Percentiles rank a stretch among this genome's conserved stretches.
These are phyloP conservation scores for Amanita jacksonii DNA, from an alignment of 768 basidiomycete species.

Conservation along the genomic window DNA sequence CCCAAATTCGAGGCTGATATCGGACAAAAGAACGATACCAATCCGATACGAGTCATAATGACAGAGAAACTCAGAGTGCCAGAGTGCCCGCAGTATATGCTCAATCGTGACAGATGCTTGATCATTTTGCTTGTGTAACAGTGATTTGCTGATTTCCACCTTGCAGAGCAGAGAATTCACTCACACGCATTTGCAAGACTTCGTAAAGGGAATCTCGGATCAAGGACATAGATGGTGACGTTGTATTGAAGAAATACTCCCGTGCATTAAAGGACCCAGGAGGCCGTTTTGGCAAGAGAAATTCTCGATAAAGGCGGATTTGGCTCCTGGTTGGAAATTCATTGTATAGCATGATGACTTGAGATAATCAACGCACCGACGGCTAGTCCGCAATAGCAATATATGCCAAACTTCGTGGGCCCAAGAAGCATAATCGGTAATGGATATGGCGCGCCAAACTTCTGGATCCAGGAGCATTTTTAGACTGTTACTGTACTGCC, in stretches of 20 bases:
- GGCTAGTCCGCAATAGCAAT: slow-evolving; percentile 54
- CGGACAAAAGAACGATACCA: slow-evolving; percentile 65
- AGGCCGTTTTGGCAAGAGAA: slow-evolving; percentile 51
- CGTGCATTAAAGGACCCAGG: slow-evolving; percentile 42
- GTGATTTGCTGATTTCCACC: slow-evolving; percentile 5
- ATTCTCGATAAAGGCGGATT: slow-evolving; percentile 53
- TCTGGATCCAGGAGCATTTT: slow-evolving; percentile 54
- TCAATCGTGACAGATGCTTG: slow-evolving; percentile 57
- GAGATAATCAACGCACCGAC: slow-evolving; percentile 40
- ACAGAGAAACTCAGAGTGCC: slow-evolving; percentile 74
- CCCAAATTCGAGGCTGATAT: slow-evolving; percentile 68
- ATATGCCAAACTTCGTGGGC: slow-evolving; percentile 72
- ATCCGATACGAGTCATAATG: slow-evolving; percentile 59
- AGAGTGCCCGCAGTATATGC: slow-evolving; percentile 59
- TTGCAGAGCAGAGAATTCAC: slow-evolving; percentile 12
- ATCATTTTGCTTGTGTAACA: slow-evolving; percentile 43
- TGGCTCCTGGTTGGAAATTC: slow-evolving; percentile 40
- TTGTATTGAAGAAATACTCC: slow-evolving; percentile 43
- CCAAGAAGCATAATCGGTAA: slow-evolving; percentile 66
- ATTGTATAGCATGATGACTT: not conserved
- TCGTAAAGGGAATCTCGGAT: slow-evolving; percentile 36
- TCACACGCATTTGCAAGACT: slow-evolving; percentile 36
- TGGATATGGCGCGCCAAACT: slow-evolving; percentile 58
- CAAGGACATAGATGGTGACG: slow-evolving; percentile 28
- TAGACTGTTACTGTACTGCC: slow-evolving; percentile 53